These are phyloP conservation scores for Quercus lobata DNA, from an alignment of 331 rosid species.

Conservation along the genomic window DNA sequence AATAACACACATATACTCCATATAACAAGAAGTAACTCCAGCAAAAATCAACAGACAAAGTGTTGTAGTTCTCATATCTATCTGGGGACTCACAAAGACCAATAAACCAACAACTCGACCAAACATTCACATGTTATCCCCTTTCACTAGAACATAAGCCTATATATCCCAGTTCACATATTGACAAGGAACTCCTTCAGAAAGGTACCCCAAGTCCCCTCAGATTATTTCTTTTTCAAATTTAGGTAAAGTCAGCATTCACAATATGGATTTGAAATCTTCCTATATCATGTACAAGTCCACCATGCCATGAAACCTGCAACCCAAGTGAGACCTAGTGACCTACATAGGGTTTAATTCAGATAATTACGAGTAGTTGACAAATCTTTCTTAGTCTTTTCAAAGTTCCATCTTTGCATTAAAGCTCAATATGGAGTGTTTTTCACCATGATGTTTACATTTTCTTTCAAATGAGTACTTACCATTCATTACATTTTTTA, in stretches of 20 bases:
- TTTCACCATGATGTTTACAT: neutral
- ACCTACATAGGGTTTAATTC: neutral
- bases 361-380: neutral
- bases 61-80: too few species aligned
- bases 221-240: neutral
- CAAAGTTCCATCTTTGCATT: neutral
- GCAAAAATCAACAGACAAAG: neutral
- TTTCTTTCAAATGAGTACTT: neutral
- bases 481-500: neutral
- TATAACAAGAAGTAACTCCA: too few species aligned
- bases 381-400: neutral
- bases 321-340: neutral
- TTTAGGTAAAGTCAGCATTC: neutral
- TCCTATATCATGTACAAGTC: neutral
- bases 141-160: slow-evolving; percentile 12
- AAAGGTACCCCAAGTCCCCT: neutral
- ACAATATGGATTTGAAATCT: neutral
- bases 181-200: neutral
- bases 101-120: neutral
- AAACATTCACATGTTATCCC: neutral
- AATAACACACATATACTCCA: too few species aligned
- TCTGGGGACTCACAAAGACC: neutral
- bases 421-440: neutral
- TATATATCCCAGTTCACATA: neutral
- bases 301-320: neutral